A percentile compares a stretch with the other conserved stretches of the same genome.
Evolutionary conservation across 352 stramenopile species (phyloP).

Genomic region (Globisporangium middletonii): DNA sequence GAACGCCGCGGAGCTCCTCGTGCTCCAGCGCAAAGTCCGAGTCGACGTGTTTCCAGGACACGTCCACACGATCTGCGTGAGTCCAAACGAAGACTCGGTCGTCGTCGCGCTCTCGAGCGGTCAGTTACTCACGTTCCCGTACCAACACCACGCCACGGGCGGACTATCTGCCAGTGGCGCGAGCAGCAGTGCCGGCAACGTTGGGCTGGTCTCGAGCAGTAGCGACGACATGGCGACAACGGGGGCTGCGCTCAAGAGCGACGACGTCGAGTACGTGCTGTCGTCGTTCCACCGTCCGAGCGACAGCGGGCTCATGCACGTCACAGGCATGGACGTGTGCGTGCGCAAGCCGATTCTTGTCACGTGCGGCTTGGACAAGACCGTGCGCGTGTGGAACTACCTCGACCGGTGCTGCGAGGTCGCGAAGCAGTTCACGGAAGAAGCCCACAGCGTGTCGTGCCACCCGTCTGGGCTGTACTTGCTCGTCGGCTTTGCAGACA

Average conservation of each 20-base stretch:
- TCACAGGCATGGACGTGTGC: constrained; percentile 90
- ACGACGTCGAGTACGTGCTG: constrained; percentile 70
- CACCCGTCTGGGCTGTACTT: constrained; percentile 90
- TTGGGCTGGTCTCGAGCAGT: constrained; percentile 8
- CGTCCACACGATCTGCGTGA: constrained; percentile 57
- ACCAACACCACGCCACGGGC: constrained; percentile 36
- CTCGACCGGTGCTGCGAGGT: constrained; percentile 85
- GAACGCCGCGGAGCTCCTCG: constrained; percentile 31
- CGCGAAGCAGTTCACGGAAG: constrained; percentile 84
- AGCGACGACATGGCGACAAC: constrained; percentile 15
- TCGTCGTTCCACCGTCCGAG: constrained; percentile 68
- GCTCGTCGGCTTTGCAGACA: constrained; percentile 88
- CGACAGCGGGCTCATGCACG: constrained; percentile 44
- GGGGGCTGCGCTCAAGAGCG: constrained; percentile 24
- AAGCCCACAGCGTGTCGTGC: constrained; percentile 85
- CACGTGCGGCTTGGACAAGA: constrained; percentile 86
- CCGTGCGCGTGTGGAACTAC: constrained; percentile 93
- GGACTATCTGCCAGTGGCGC: constrained; percentile 8
- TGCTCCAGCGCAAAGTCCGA: constrained; percentile 53
- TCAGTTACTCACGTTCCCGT: constrained; percentile 71
- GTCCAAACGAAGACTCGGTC: constrained; percentile 68
- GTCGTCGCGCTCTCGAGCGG: constrained; percentile 57
- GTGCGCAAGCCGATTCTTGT: constrained; percentile 89
- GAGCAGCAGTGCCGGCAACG: background rate
- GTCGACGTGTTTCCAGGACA: constrained; percentile 40